Percentiles rank a stretch among this genome's conserved stretches.
Conservation (phyloP, 306 rosid species). For the Dalbergia cochinchinensis region DNA sequence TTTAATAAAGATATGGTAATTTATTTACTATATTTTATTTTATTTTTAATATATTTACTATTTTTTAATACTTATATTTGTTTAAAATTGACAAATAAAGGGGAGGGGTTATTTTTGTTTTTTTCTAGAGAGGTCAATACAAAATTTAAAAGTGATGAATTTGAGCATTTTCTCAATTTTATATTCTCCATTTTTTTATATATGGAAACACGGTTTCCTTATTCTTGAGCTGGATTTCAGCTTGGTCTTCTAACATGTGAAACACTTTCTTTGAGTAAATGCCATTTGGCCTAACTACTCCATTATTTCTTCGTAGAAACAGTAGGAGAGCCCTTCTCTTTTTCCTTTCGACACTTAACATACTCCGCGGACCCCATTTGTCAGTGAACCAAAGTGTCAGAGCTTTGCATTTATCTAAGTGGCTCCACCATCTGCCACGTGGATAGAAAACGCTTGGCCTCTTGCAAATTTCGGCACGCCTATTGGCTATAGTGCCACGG, state of each 20-base stretch:
- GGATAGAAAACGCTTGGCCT: slow-evolving; percentile 3
- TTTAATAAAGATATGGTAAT: too few relatives aligned
- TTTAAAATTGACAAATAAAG: too few relatives aligned
- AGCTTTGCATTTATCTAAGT: slow-evolving; percentile 7
- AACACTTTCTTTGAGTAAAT: neutral
- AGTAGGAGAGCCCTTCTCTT: too few relatives aligned
- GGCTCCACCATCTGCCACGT: slow-evolving; percentile 27
- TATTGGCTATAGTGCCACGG: neutral
- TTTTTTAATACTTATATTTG: too few relatives aligned
- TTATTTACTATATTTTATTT: too few relatives aligned
- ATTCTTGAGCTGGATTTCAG: slow-evolving; percentile 8
- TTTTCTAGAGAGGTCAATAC: too few relatives aligned
- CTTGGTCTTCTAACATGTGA: neutral
- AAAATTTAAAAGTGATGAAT: too few relatives aligned
- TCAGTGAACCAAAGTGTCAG: slow-evolving; percentile 13
- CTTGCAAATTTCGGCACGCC: neutral
- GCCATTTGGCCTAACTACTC: too few relatives aligned
- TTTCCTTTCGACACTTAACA: neutral
- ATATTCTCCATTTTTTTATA: neutral
- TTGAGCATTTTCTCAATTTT: too few relatives aligned
- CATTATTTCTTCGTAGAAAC: too few relatives aligned
- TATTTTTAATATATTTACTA: too few relatives aligned
- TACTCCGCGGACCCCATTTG: neutral
- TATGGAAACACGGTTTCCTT: slow-evolving; percentile 43
- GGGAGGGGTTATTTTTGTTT: too few relatives aligned